phyloP scores from a whole-genome alignment of 148 eudicot species.

The Persicaria maculosa region DNA sequence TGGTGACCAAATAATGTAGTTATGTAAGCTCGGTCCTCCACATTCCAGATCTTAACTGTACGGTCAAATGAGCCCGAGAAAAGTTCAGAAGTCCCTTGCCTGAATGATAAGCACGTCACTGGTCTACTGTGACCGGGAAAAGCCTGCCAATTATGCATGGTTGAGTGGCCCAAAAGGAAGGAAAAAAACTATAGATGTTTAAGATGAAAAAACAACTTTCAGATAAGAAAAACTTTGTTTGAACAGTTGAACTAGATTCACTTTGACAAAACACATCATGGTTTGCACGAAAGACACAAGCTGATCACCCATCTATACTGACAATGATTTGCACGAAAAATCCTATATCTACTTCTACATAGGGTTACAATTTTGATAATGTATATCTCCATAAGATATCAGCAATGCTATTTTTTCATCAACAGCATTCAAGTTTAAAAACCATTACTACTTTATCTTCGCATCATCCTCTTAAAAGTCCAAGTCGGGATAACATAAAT shows the following conservation, averaged over 20 bases:
- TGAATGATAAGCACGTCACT: slow-evolving; percentile 83
- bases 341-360: not conserved
- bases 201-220: not conserved
- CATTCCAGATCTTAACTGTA: slow-evolving; percentile 82
- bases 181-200: not conserved
- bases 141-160: slow-evolving; percentile 52
- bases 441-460: too few relatives aligned
- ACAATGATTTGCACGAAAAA: not conserved
- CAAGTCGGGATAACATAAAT: not conserved
- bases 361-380: not conserved
- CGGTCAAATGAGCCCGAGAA: slow-evolving; percentile 92
- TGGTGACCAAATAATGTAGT: slow-evolving; percentile 84
- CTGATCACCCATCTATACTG: not conserved
- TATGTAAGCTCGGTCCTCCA: slow-evolving; percentile 68
- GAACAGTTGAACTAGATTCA: not conserved
- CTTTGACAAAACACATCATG: not conserved
- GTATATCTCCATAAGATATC: not conserved
- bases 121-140: slow-evolving; percentile 86
- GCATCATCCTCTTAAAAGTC: too few relatives aligned
- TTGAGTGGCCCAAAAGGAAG: not conserved
- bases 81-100: slow-evolving; percentile 81
- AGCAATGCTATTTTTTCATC: too few relatives aligned
- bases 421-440: too few relatives aligned
- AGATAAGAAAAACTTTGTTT: too few relatives aligned
- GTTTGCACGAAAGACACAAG: not conserved